Conservation (phyloP, 352 stramenopile species). For the Thalassiosira ordinaria region DNA sequence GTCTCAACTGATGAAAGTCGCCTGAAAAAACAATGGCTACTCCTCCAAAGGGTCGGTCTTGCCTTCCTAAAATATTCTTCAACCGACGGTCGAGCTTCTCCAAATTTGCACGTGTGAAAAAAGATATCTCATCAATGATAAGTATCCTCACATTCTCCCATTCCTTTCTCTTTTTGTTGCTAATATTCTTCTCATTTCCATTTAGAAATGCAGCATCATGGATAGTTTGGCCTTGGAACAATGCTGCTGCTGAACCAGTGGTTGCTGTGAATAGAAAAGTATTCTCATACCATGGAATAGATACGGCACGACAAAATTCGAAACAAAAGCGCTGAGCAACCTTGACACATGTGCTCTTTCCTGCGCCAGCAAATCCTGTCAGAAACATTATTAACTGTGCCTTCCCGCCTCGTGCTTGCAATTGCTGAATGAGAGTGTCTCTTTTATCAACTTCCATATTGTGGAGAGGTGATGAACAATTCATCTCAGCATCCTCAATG, state of each 20-base stretch:
- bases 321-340: conserved; percentile 28
- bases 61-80: neutral
- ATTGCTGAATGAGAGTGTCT: conserved; percentile 1
- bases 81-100: conserved; percentile 17
- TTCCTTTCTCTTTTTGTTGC: neutral
- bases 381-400: conserved; percentile 44
- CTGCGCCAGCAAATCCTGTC: conserved; percentile 22
- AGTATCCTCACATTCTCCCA: conserved; percentile 28
- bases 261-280: conserved; percentile 35
- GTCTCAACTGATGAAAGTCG: conserved; percentile 32
- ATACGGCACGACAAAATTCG: conserved; percentile 27
- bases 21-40: conserved; percentile 31
- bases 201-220: conserved; percentile 31
- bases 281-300: conserved; percentile 6
- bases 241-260: conserved; percentile 26
- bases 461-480: neutral
- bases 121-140: conserved; percentile 47
- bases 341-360: conserved; percentile 28
- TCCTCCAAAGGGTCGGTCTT: conserved; percentile 12
- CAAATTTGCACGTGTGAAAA: conserved; percentile 5
- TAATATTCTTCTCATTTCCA: conserved; percentile 5
- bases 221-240: conserved; percentile 24
- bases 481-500: neutral
- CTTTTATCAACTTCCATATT: neutral
- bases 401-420: conserved; percentile 11